Base-by-base conservation (phyloP, 139 green algal species). In the Chlamydomonas schloesseri region DNA sequence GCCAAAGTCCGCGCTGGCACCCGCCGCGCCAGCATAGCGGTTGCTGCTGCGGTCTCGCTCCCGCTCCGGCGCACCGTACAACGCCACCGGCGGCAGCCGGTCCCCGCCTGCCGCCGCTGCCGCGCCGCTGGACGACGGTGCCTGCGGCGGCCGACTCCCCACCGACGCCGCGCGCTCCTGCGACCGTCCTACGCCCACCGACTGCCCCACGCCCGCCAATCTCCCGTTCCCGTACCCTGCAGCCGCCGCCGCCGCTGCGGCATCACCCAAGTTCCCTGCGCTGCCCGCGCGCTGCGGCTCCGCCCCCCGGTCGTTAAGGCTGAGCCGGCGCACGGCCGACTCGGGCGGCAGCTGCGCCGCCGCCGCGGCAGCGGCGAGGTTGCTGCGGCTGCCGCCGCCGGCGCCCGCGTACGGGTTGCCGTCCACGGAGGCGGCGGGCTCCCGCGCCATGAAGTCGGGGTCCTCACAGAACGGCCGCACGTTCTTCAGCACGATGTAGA, bases 401-500 rank as follows among this genome's bases (percentile, higher is more conserved):
- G 42, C 28, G 10, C 34, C 76, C 24, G 55, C 17, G 62, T 83
- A 83, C 13, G 64, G 64, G 65, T 67, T 86, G 42, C 80, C 67
- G 47, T 86, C 80, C 5, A 77, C 57, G 80, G 67, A 78, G 53
- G 50, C 47, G 34, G 20, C 78, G 14, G 9, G 31, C 64, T 86
- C 80, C 23, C 68, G 67, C 21, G 68, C 80, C 67, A 58, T 71
- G 68, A 71, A 86, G 68, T 86, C 33, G 15, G 68, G 67, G 68
- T 86, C 80, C 50, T 86, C 80, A 24, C 21, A 65, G 57, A 90
- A 93, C 28, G 90, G 90, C 57, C 60, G 69, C 29, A 93, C 87
- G 28, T 85, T 88, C 14, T 73, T 50, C 1, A 94, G 57, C 65
- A 89, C 82, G 28, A 94, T 83, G 1, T 91, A 73, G 88, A 93